Evolutionary conservation across 345 rosid genomes (phyloP).

Genomic region (Streptanthus diversifolius): DNA sequence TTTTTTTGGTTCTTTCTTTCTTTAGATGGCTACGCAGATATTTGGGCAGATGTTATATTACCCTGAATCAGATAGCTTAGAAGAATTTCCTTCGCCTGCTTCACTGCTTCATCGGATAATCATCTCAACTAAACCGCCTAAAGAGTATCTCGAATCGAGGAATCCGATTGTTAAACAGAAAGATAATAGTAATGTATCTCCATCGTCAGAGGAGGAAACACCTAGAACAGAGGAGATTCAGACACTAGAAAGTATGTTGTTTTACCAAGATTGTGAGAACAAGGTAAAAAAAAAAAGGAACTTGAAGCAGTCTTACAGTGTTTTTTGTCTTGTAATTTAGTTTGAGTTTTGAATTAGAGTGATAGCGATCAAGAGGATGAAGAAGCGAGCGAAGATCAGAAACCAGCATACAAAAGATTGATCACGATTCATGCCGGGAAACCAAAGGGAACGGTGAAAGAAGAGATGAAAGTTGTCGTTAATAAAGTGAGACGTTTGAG

Average conservation of each 20-base stretch:
- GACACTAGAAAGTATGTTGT: constrained; percentile 29
- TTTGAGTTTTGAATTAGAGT: constrained; percentile 27
- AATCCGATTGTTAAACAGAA: constrained; percentile 36
- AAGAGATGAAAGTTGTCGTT: constrained; percentile 39
- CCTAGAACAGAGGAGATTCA: constrained; percentile 31
- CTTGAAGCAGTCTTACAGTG: neutral
- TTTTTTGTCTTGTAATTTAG: neutral
- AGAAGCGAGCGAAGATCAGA: constrained; percentile 33
- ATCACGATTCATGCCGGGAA: constrained; percentile 61
- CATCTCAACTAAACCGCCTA: constrained; percentile 95
- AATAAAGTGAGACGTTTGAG: constrained; percentile 68
- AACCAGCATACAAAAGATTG: constrained; percentile 41
- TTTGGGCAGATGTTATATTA: constrained; percentile 65
- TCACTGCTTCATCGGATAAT: constrained; percentile 60
- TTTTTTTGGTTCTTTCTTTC: neutral
- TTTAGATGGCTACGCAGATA: constrained; percentile 66
- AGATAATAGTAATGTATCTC: constrained; percentile 32
- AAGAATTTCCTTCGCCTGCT: constrained; percentile 82
- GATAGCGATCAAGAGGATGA: constrained; percentile 48
- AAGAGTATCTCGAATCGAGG: constrained; percentile 66
- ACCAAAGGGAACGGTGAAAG: constrained; percentile 48
- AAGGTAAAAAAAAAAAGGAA: constrained; percentile 27
- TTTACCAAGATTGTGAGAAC: constrained; percentile 34
- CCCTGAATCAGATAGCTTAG: constrained; percentile 60
- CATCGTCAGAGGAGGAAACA: constrained; percentile 45